These are phyloP conservation scores for Paraphaeosphaeria minitans DNA, from an alignment of 2,329 filamentous ascomycete genomes.

Conservation along the genomic window DNA sequence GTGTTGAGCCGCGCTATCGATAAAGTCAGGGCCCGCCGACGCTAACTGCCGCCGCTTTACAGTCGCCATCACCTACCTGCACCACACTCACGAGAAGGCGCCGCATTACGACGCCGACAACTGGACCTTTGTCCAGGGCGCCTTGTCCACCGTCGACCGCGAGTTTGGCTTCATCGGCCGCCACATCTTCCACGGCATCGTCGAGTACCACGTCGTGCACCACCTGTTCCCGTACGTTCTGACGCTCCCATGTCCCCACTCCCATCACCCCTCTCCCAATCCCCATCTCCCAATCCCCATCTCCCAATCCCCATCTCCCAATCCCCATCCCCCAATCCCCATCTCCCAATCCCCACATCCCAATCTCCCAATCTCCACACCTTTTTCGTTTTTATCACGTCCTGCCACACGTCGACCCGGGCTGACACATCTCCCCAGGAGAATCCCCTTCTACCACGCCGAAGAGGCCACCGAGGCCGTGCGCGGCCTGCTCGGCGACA, in stretches of 20 bases:
- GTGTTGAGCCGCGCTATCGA: too few species aligned
- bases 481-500: constrained; percentile 28
- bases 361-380: background rate
- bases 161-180: constrained; percentile 68
- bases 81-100: constrained; percentile 67
- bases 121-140: constrained; percentile 68
- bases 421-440: constrained; percentile 21
- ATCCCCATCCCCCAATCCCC: too few species aligned
- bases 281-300: too few species aligned
- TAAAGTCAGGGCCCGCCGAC: background rate
- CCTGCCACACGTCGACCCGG: background rate
- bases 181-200: constrained; percentile 70
- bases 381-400: too few species aligned
- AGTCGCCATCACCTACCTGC: constrained; percentile 76
- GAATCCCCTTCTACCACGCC: constrained; percentile 35
- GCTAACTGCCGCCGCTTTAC: background rate
- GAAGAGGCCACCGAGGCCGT: constrained; percentile 35
- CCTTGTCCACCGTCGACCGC: constrained; percentile 67
- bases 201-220: constrained; percentile 68
- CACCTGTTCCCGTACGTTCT: constrained; percentile 60
- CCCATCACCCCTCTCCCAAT: too few species aligned
- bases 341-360: too few species aligned
- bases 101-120: constrained; percentile 63
- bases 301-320: too few species aligned
- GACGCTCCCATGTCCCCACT: too few species aligned